Base-by-base conservation (phyloP, 2,329 filamentous ascomycete species). In the Colletotrichum acutatum region DNA sequence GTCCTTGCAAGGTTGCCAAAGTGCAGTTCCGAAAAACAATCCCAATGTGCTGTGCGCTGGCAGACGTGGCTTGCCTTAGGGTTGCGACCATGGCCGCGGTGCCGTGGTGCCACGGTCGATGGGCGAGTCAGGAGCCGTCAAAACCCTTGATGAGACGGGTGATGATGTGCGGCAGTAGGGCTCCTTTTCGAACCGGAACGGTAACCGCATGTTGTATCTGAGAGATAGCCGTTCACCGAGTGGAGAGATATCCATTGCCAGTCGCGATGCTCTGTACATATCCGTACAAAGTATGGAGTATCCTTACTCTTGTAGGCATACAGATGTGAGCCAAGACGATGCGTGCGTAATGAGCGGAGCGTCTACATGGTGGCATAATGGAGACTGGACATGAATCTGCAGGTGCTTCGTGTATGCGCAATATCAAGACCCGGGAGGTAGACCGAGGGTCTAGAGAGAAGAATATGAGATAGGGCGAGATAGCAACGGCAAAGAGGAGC, bases 11-110 rank as follows among this genome's bases (percentile, higher is more conserved):
- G 4, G 28, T 16, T 34, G 66, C 42, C 42, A 22, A 37, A 46
- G 22, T 56, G 42, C 54, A 30, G 68, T 4, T 66, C 62, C 26
- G 54, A 49, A 56, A 67, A 14, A 49, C 14, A 16, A 24, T 19
- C n/a, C 46, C 46, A 28, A 34, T 46, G 26, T 49, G 59, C 30
- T 46, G 67, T 75, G 66, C 37, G 74, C 42, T 75, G 59, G 71
- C 71, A 74, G 62, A 54, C 62, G 59, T 71, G 74, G 71, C 71
- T 71, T 74, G 74, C 57, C 66, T 73, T 70, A 71, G 71, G 66
- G 61, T 66, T 71, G 46, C 59, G 46, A 68, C 71, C 57, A 56
- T 67, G 62, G 52, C 60, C 42, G 59, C 53, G 53, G 60, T 64
- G 68, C 57, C 49, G 30, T 52, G 42, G 42, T 49, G 42, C 42